Evolutionary conservation across 495 filamentous ascomycete genomes (phyloP), one percentile per base, ranked within the genome.

Genomic region (Daldinia grandis): DNA sequence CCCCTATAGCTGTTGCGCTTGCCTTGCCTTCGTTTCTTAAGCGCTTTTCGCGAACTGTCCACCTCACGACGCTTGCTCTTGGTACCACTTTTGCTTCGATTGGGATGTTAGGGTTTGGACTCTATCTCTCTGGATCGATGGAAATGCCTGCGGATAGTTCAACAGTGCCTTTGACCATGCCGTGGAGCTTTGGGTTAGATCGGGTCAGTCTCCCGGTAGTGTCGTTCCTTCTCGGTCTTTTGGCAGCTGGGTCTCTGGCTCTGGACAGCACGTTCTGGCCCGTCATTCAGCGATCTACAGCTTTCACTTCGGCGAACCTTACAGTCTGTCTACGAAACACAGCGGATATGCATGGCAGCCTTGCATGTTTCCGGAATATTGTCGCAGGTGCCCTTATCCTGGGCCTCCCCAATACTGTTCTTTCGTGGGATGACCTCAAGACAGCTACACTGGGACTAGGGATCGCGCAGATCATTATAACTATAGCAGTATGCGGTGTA

Each of bases 281-380:
- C 4, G 64, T 82, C n/a, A 73, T 85, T 25, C 61, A 73, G 19
- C 71, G 74, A 7, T 83, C 80, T 47, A 83, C 81, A 4, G 76
- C 77, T 35, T 83, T 82, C 64, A 83, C 81, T 5, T 76, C 66
- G 14, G 74, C 78, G 9, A 85, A 78, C 66, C 69, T 82, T 4
- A 75, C 71, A 19, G 71, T 78, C 24, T 76, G 77, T 25, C 74
- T 81, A 33, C 75, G 81, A 0, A 82, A 76, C 60, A 80, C 76
- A 2, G 76, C 75, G 3, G 82, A 85, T 59, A 85, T 85, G 83
- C 61, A 65, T 27, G 78, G 73, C 6, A 77, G 76, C 17, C 75
- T 81, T 0, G 44, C 62, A 7, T 77, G 72, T 51, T 79, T 78
- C 64, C 75, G 78, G 5, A 72, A 59, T 7, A 25, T 82, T 5